Conservation (phyloP, 1,139 yeast genomes). For the Hyphopichia khmerensis region DNA sequence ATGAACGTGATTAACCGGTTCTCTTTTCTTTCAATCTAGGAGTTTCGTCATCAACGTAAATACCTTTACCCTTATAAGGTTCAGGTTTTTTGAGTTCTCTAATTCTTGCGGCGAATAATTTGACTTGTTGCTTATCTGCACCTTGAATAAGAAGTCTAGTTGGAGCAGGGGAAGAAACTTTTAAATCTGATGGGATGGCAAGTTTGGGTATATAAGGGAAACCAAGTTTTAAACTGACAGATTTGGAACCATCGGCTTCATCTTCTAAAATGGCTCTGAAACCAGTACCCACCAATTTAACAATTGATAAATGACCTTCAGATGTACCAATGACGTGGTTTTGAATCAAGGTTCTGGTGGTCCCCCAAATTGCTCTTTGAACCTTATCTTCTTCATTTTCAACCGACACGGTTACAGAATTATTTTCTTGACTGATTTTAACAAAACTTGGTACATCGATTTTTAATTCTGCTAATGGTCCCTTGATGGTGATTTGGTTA, state of each 20-base stretch:
- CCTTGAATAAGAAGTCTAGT: constrained; percentile 87
- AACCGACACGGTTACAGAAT: constrained; percentile 54
- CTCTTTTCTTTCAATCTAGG: constrained; percentile 88
- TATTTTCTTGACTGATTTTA: constrained; percentile 30
- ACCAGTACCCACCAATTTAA: constrained; percentile 95
- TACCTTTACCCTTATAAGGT: constrained; percentile 98
- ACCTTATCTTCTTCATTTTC: constrained; percentile 55
- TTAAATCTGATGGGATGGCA: constrained; percentile 75
- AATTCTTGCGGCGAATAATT: constrained; percentile 82
- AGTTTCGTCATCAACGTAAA: constrained; percentile 88
- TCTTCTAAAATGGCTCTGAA: constrained; percentile 79
- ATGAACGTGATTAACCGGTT: constrained; percentile 69
- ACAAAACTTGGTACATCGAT: constrained; percentile 76
- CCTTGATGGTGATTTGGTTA: constrained; percentile 63
- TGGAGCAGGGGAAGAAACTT: constrained; percentile 80
- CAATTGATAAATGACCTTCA: constrained; percentile 87
- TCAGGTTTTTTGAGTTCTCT: constrained; percentile 93
- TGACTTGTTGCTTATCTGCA: constrained; percentile 81
- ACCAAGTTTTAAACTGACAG: constrained; percentile 78
- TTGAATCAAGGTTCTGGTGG: constrained; percentile 74
- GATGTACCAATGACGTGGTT: constrained; percentile 84
- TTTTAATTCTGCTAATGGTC: constrained; percentile 74
- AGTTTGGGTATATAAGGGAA: constrained; percentile 65
- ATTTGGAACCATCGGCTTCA: constrained; percentile 47
- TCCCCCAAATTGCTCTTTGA: constrained; percentile 95